Evolutionary conservation across 2,329 filamentous ascomycete species (phyloP).

Genomic region (Samsoniella hepiali): DNA sequence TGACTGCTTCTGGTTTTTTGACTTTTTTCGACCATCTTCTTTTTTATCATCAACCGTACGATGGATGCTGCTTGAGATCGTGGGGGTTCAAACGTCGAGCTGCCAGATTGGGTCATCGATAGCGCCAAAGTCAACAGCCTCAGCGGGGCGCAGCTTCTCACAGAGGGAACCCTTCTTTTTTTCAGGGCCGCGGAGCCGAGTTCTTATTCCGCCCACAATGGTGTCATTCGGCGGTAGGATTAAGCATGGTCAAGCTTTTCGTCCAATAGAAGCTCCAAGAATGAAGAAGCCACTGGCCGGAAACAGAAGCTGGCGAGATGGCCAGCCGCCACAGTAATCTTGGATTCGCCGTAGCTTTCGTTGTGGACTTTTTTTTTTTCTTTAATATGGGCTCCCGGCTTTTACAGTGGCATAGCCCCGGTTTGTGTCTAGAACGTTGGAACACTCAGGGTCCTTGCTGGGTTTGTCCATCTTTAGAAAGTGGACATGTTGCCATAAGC

Average conservation of each 20-base stretch:
- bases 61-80: neutral
- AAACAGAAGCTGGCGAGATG: slow-evolving; percentile 2
- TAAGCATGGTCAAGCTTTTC: neutral
- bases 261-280: neutral
- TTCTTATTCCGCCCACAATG: neutral
- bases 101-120: slow-evolving; percentile 5
- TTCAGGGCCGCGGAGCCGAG: neutral
- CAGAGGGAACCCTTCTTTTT: neutral
- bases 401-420: no score
- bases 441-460: no score
- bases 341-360: neutral
- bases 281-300: neutral
- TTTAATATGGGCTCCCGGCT: no score
- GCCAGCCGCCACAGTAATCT: neutral
- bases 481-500: no score
- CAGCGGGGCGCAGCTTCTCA: neutral
- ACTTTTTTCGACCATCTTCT: neutral
- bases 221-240: neutral
- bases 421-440: no score
- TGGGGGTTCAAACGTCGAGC: neutral
- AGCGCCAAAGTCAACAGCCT: slow-evolving; percentile 12
- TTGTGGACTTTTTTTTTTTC: neutral
- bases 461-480: no score
- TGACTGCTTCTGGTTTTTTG: neutral
- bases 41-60: neutral